Evolutionary conservation across 176 grass and related monocot species (phyloP), one percentile per base, ranked within the genome.

Genomic region (Phragmites australis): DNA sequence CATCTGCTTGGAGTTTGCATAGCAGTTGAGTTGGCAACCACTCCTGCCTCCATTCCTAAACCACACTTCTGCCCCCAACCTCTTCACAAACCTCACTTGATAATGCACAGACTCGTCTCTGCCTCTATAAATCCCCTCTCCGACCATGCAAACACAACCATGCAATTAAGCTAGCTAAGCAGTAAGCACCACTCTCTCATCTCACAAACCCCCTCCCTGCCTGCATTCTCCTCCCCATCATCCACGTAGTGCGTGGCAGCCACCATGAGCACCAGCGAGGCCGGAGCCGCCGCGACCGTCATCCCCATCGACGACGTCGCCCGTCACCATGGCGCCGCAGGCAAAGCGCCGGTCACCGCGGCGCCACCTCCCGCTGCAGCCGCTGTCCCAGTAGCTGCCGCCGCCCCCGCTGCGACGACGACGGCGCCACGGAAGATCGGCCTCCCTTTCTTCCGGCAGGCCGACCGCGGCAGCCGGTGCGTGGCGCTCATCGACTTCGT

Each of bases 401-500:
- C 83, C 1, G 70, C 61, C 0, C 9, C 53, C 4, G 14, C 68
- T 3, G 23, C 86, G 13, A 9, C 7, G 42, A 15, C 68, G 10
- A 32, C 55, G 6, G n/a, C 79, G 5, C 53, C 90, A 4, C 83
- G 85, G 47, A 93, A 80, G 85, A 10, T 59, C 2, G 12, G 18
- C 6, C 5, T 91, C 18, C 88, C 79, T 3, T 34, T 90, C 41
- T 72, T 89, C 76, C 55, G 82, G 12, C 87, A 79, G 2, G 78
- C 81, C 10, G 82, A 65, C 76, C 81, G 81, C 58, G 82, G 83
- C 77, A 77, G 80, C 51, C 82, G 90, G 64, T 85, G 86, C 77
- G 77, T 97, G 15, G 91, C 82, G 17, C 81, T 88, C 50, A 42
- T 97, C 14, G 92, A 97, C 84, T 89, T 97, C 83, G 62, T 97